Percentiles rank a stretch among this genome's conserved stretches.
Evolutionary conservation across 495 filamentous ascomycete species (phyloP).

Genomic region (Melanomma pulvis-pyrius): DNA sequence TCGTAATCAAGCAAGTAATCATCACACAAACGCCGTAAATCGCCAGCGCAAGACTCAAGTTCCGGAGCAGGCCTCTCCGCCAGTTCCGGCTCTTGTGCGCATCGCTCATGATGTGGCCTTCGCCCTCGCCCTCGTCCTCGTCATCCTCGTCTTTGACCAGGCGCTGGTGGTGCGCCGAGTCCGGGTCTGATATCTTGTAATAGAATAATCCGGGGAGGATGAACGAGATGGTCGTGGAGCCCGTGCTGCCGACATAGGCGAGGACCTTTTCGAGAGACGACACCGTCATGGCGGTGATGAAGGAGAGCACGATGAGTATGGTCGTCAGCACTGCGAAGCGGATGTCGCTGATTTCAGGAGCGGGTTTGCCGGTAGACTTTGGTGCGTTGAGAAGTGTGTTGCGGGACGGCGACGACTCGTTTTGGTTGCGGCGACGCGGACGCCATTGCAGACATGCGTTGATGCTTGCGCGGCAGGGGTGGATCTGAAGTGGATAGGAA

Average conservation of each 20-base stretch:
- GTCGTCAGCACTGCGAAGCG: conserved; percentile 91
- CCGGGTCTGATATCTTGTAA: conserved; percentile 92
- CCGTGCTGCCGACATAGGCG: conserved; percentile 93
- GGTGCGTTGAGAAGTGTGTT: conserved; percentile 28
- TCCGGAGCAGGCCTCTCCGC: conserved; percentile 65
- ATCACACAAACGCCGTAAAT: conserved; percentile 87
- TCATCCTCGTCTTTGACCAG: conserved; percentile 85
- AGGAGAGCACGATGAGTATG: conserved; percentile 78
- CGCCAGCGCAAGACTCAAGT: conserved; percentile 71
- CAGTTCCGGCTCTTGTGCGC: conserved; percentile 48
- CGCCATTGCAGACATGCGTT: conserved; percentile 94
- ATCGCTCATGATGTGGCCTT: conserved; percentile 37
- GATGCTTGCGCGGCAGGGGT: conserved; percentile 90
- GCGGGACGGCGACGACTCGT: conserved; percentile 43
- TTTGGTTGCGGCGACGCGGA: conserved; percentile 54
- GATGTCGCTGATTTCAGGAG: conserved; percentile 72
- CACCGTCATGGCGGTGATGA: conserved; percentile 86
- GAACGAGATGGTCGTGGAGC: conserved; percentile 92
- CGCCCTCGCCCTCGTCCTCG: conserved; percentile 53
- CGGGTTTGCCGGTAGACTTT: conserved; percentile 19
- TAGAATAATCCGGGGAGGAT: conserved; percentile 96
- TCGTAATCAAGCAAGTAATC: conserved; percentile 82
- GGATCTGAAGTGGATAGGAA: conserved; percentile 91
- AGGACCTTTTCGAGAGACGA: conserved; percentile 85
- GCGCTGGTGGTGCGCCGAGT: conserved; percentile 79